Base-by-base conservation (phyloP, 2,329 filamentous ascomycete genomes). In the Aspergillus neotritici region DNA sequence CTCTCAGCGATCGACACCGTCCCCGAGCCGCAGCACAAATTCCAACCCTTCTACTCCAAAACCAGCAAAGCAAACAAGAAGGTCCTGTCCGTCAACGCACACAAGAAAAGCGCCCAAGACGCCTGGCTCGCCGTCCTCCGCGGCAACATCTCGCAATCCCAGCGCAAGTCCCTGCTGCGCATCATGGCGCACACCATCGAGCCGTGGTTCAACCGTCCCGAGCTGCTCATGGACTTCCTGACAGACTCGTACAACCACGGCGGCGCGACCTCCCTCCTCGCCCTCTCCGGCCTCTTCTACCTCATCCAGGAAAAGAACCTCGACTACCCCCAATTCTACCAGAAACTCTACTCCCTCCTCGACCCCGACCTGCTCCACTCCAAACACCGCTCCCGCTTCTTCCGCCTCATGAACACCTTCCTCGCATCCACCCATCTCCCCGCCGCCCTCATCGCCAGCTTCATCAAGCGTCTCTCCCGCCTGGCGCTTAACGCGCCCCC, bases 271-370 rank as follows among this genome's bases (percentile, higher is more conserved):
- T 91, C 93, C 4, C 75, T 98, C 4, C 77, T 96, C 14, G 89
- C 94, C 2, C 75, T 98, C 1, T 94, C 87, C 1, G 93, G 93
- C 40, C 83, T 98, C 35, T 98, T 95, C 71, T 93, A 94, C 63
- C 78, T 98, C 40, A 97, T 98, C 55, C 83, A 87, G 52, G 82
- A 93, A 62, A 87, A 87, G 61, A 98, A 98, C 63, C 77, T 98
- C 47, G 93, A 98, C 68, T 98, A 98, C 64, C 89, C 90, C 1
- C 84, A 83, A 28, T 98, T 98, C 70, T 98, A 94, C 69, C 70
- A 77, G 41, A 97, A 96, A 65, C 81, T 98, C 2, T 98, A 98
- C 71, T 94, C 88, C 8, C 77, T 98, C 1, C 78, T 98, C 3
- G 87, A 97, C 67, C 78, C 83, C 31, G 81, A 87, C 37, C 78